phyloP scores from a whole-genome alignment of 768 basidiomycete genomes.

The Lactarius sp. region DNA sequence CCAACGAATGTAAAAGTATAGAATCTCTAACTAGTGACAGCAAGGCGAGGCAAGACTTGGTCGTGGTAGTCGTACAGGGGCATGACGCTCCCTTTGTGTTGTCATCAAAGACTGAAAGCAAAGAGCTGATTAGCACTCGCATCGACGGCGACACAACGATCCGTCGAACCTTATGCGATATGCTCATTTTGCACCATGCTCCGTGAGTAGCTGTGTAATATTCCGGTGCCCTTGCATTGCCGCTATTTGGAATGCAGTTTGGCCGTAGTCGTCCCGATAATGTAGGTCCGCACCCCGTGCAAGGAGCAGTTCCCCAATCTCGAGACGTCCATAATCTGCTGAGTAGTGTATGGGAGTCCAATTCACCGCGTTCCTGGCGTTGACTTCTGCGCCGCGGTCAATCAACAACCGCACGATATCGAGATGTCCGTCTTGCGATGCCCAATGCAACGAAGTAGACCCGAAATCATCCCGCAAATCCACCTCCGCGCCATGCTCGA shows the following conservation, averaged over 20 bases:
- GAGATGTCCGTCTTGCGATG: background rate
- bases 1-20: no score
- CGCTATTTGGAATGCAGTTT: background rate
- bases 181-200: background rate
- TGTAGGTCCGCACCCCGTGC: background rate
- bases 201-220: background rate
- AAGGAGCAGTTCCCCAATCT: background rate
- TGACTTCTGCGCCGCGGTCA: conserved; percentile 1
- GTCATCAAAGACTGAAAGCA: no score
- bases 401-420: background rate
- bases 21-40: no score
- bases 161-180: background rate
- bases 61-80: no score
- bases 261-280: background rate
- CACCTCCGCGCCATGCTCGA: background rate
- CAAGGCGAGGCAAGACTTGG: no score
- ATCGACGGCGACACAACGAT: background rate
- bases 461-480: background rate
- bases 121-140: no score
- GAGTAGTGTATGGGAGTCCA: conserved; percentile 9
- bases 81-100: no score
- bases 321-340: background rate
- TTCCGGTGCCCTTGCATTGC: background rate
- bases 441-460: conserved; percentile 5
- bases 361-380: background rate